Evolutionary conservation across 495 filamentous ascomycete species (phyloP), one percentile per base, ranked within the genome.

Genomic region (Pyrenula aspistea): DNA sequence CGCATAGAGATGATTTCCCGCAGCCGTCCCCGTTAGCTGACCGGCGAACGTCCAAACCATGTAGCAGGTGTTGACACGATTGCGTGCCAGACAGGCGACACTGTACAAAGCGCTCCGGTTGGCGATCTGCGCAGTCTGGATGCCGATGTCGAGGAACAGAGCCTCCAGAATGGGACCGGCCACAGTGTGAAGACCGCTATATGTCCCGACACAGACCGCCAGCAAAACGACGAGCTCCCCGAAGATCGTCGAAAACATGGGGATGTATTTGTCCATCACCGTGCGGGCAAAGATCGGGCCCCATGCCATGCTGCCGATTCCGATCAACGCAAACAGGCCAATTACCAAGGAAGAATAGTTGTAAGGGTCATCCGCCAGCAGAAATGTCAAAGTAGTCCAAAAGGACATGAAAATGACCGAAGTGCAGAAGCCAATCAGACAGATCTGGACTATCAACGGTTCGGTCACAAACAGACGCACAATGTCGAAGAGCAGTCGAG

Each of bases 371-470:
- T 75, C 77, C 1, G 85, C 77, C 3, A 93, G 77, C 21, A 92
- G 77, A 67, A 94, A 94, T 0, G 86, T 89, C 19, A 92, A 70
- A 0, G 88, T 92, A 1, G 89, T 93, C 89, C 88, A 94, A 73
- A 84, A 86, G 25, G 63, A 70, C n/a, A 83, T 87, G 65, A 87
- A 87, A 0, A 77, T 80, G 0, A 73, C 68, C 2, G 73, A 74
- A 12, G 71, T 72, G 57, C 79, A 77, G 59, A 84, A 77, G 0
- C 77, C 76, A 48, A 82, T 76, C 0, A 84, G 62, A 25, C 79
- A 82, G 2, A 79, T 78, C 62, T 92, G 87, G 0, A 85, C 74
- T 1, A 94, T 76, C 2, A 87, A 68, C 0, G 89, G 87, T 53
- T 89, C 76, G 1, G 72, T 76, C 55, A 77, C 63, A 22, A 87